Percentiles rank a stretch among this genome's conserved stretches.
Evolutionary conservation across 176 grass and related monocot genomes (phyloP).

Genomic region (Canna indica): DNA sequence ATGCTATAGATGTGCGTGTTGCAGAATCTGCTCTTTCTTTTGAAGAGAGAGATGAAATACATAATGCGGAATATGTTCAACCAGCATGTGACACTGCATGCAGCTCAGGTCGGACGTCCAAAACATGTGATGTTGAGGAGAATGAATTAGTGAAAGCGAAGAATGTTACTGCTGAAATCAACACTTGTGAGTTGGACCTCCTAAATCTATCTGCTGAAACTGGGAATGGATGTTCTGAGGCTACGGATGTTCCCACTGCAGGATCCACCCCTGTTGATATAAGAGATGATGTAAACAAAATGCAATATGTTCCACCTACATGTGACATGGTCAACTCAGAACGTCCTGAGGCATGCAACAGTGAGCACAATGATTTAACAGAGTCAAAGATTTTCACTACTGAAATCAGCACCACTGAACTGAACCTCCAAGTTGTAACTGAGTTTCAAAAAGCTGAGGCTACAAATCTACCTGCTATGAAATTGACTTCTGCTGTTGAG

Average conservation of each 20-base stretch:
- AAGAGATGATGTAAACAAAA: neutral
- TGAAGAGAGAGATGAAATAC: neutral
- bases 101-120: too few relatives aligned
- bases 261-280: neutral
- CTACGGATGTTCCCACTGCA: neutral
- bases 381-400: neutral
- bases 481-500: too few relatives aligned
- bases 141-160: neutral
- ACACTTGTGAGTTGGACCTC: neutral
- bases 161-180: neutral
- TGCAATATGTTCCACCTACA: neutral
- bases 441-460: neutral
- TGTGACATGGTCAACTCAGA: neutral
- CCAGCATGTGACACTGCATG: neutral
- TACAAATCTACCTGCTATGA: neutral
- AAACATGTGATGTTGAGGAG: neutral
- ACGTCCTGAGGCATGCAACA: neutral
- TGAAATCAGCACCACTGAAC: neutral
- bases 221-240: neutral
- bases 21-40: neutral
- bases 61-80: neutral
- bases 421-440: neutral
- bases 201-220: neutral
- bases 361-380: neutral
- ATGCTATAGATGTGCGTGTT: neutral